Conservation (phyloP, 148 eudicot genomes). For the Vaccinium vitisidaea region DNA sequence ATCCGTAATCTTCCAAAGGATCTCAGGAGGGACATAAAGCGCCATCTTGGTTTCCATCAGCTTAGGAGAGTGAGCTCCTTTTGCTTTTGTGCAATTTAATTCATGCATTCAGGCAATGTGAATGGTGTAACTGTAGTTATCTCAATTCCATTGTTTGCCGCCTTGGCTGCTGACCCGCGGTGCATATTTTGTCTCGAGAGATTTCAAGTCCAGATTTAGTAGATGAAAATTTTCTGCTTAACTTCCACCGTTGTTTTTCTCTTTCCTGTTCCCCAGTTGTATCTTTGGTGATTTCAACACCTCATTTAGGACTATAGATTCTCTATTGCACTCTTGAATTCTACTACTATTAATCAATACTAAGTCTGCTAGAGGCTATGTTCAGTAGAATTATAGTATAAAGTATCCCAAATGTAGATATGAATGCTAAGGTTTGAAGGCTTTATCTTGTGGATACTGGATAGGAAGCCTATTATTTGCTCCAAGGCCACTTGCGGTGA, state of each 20-base stretch:
- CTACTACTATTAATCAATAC: background rate
- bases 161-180: background rate
- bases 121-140: no score
- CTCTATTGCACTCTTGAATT: background rate
- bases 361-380: background rate
- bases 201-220: conserved; percentile 21
- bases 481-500: no score
- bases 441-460: conserved; percentile 18
- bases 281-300: background rate
- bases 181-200: background rate
- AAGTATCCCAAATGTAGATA: background rate
- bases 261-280: background rate
- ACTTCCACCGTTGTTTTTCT: no score
- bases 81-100: background rate
- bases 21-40: conserved; percentile 88
- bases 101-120: background rate
- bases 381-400: background rate
- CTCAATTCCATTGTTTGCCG: background rate
- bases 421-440: background rate
- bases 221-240: background rate
- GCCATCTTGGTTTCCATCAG: conserved; percentile 85
- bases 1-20: conserved; percentile 80
- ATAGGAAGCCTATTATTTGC: conserved; percentile 8
- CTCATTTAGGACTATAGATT: background rate
- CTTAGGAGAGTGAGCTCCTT: conserved; percentile 59